phyloP scores from a whole-genome alignment of 176 grass and related monocot species.

The Thalia dealbata region DNA sequence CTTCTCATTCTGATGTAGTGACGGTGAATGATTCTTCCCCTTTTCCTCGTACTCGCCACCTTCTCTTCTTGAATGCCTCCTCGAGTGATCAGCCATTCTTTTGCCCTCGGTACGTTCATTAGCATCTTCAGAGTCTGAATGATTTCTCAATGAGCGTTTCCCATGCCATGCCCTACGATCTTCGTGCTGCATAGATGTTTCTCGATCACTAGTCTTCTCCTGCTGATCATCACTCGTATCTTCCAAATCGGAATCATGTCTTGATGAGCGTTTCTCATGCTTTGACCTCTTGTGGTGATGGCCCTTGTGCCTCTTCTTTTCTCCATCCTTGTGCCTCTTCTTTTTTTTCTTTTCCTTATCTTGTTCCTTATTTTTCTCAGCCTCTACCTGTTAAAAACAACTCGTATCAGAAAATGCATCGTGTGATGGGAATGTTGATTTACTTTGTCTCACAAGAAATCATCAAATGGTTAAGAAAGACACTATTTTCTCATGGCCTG shows the following conservation, averaged over 20 bases:
- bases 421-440: too few relatives aligned
- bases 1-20: not conserved
- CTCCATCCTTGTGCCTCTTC: constrained; percentile 41
- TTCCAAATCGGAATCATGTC: constrained; percentile 10
- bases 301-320: constrained; percentile 12
- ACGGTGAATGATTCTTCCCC: constrained; percentile 28
- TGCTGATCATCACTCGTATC: constrained; percentile 7
- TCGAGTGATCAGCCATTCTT: not conserved
- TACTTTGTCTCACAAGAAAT: too few relatives aligned
- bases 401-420: not conserved
- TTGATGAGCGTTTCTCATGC: constrained; percentile 31
- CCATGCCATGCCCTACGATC: not conserved
- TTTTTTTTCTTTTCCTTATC: constrained; percentile 38
- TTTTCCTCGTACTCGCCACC: constrained; percentile 36
- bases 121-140: not conserved
- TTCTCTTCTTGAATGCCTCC: constrained; percentile 13
- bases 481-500: not conserved
- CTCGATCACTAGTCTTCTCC: constrained; percentile 4
- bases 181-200: not conserved
- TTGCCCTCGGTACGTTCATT: not conserved
- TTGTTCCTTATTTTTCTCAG: constrained; percentile 63
- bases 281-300: constrained; percentile 44
- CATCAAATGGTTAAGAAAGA: too few relatives aligned
- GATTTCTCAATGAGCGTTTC: not conserved
- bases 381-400: constrained; percentile 42